Evolutionary conservation across 306 rosid species (phyloP), one percentile per base, ranked within the genome.

Genomic region (Corylus avellana): DNA sequence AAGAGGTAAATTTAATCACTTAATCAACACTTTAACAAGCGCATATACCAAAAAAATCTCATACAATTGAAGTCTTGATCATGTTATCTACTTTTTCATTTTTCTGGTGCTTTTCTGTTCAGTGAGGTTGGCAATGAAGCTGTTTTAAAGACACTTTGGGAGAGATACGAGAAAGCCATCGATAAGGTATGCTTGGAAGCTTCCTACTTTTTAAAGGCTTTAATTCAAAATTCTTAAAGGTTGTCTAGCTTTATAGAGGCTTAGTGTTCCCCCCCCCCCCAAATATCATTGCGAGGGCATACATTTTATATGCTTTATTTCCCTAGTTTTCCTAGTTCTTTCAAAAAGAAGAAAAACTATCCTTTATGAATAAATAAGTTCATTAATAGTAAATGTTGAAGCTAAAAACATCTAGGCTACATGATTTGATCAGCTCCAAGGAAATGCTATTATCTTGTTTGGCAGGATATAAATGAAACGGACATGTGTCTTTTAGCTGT

Each of bases 121-220:
- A 95, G 98, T 85, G 98, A 91, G 76, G 85, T 81, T 78, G 98
- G 98, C 22, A 95, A 95, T 32, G 98, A 95, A 87, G 98, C 91
- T 27, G 89, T 95, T 82, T 76, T 95, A 64, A 92, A 89, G 84
- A 85, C 90, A 83, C 92, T 95, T 51, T 95, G 98, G 98, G 93
- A 88, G 84, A 88, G 94, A 88, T 91, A 79, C 80, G 94, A 90
- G 82, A 88, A 87, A 83, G 83, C 80, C 78, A 84, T 79, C 50
- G 96, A 90, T 79, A 93, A 91, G 98, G 98, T 93, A 94, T 57
- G 90, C 17, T 76, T 81, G 79, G n/a, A 75, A 25, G 70, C 70
- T 77, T 67, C 72, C 42, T 74, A 76, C 56, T 42, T 37, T 12
- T 8, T 22, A 44, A 44, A 54, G n/a, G 57, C 25, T 42, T 62